A percentile compares a stretch with the other conserved stretches of the same genome.
Conservation (phyloP, 305 asterid genomes). For the Solanum hybrid region DNA sequence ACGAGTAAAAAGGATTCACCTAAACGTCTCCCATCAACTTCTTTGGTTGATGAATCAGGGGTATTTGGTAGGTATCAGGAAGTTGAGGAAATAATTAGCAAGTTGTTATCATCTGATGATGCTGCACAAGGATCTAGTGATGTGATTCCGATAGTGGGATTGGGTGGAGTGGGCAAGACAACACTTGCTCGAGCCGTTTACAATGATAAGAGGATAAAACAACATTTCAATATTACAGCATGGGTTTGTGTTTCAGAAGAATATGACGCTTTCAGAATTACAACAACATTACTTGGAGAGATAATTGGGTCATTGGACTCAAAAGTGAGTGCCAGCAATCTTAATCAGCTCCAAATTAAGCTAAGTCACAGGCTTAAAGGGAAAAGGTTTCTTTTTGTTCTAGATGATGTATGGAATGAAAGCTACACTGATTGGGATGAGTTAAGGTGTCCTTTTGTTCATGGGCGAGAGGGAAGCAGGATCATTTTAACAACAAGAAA, state of each 20-base stretch:
- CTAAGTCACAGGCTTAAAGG: slow-evolving; percentile 23
- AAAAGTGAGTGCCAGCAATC: neutral
- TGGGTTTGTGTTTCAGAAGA: slow-evolving; percentile 11
- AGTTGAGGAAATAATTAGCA: neutral
- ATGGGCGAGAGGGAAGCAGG: slow-evolving; percentile 33
- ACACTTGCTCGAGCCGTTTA: slow-evolving; percentile 21
- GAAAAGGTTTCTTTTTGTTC: slow-evolving; percentile 45
- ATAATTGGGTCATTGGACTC: neutral
- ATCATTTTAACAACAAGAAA: slow-evolving; percentile 56
- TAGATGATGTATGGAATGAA: slow-evolving; percentile 63
- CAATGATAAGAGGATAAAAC: neutral
- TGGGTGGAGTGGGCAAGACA: slow-evolving; percentile 9
- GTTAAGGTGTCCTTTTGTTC: slow-evolving; percentile 23
- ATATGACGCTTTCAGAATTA: neutral
- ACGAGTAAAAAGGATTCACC: neutral
- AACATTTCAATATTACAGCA: neutral
- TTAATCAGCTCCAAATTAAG: slow-evolving; percentile 21
- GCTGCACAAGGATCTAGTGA: neutral
- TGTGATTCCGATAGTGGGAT: neutral
- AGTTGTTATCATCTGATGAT: neutral
- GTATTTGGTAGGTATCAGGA: slow-evolving; percentile 5
- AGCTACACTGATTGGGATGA: slow-evolving; percentile 29
- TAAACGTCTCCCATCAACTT: slow-evolving; percentile 1
- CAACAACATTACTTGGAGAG: slow-evolving; percentile 4
- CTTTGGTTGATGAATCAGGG: neutral